Evolutionary conservation across 2,329 filamentous ascomycete genomes (phyloP), one percentile per base, ranked within the genome.

Genomic region (Pleurostoma richardsiae): DNA sequence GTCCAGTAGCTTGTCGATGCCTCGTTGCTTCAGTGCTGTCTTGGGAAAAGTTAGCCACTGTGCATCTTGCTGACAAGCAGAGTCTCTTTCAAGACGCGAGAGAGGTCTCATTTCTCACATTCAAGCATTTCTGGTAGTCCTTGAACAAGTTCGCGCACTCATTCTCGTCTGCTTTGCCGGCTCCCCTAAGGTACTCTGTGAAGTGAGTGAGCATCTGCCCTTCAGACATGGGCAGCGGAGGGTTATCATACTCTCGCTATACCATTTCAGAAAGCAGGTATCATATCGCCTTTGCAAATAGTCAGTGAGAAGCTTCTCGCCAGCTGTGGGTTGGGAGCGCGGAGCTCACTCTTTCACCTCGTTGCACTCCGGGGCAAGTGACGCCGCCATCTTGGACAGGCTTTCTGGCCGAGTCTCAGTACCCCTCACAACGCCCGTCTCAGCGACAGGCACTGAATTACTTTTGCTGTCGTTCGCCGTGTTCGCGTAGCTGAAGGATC

Each of bases 181-280:
- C 85, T 19, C 91, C 91, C 56, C 90, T 81, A 26, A 99, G 81
- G 61, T 96, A 99, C 68, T 96, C 94, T 94, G 54, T 27, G n/a
- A 43, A 40, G 19, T 19, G 19, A 19, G 19, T 19, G 19, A 19
- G 19, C 19, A 19, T 19, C 19, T 19, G 2, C 19, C 51, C 49
- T 47, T 48, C 44, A n/a, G 45, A 33, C 30, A 42, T 42, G 11
- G 46, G 54, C 43, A 45, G 29, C 19, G 19, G 19, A 19, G 19
- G 19, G 19, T 19, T 19, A 54, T 67, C 85, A 49, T 76, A 96
- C 94, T 97, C 70, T 99, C 94, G 63, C 91, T 96, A 68, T 99
- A 99, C 94, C 94, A 99, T 71, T 96, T 97, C 54, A 99, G 73
- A 65, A 99, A 99, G 71, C 94, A 99, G 44, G 86, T 91, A 67